Percentiles rank a stretch among this genome's conserved stretches.
These are phyloP conservation scores for Arabidopsis thaliana DNA, from an alignment of 345 rosid species.

Conservation along the genomic window TAIR10.1 NC_003071.7:13452001-13452500, in stretches of 20 bases:
- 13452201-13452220: not conserved
- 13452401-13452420: not conserved
- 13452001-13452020: slow-evolving; percentile 60
- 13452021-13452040: slow-evolving; percentile 58
- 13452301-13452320: slow-evolving; percentile 30
- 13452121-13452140: not conserved
- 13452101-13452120: slow-evolving; percentile 4
- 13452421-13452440: slow-evolving; percentile 6
- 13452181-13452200: not conserved
- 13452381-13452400: slow-evolving; percentile 6
- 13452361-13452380: not conserved
- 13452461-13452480: too few relatives aligned
- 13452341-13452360: not conserved
- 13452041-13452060: slow-evolving; percentile 55
- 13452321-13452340: not conserved
- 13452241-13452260: not conserved
- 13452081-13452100: not conserved
- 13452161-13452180: slow-evolving; percentile 11
- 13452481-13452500: too few relatives aligned
- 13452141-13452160: slow-evolving; percentile 58
- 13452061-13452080: slow-evolving; percentile 43
- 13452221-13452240: not conserved
- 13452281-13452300: slow-evolving; percentile 40
- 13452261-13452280: slow-evolving; percentile 9
- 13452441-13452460: not conserved